phyloP scores from a whole-genome alignment of 441 rosid species.

The Pelargonium citronellum region DNA sequence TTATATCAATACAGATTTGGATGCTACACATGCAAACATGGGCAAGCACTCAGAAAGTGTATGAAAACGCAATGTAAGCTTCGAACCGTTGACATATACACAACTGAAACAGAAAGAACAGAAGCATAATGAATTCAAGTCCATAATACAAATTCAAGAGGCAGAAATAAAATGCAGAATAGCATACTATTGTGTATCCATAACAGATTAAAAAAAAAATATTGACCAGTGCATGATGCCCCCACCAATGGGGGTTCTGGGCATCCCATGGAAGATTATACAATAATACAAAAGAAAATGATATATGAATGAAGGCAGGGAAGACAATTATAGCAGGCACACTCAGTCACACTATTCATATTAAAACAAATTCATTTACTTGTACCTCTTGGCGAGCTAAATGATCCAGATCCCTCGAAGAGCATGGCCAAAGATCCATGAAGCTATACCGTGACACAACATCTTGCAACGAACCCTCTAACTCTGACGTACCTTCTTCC shows the following conservation, averaged over 20 bases:
- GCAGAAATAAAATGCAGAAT: neutral
- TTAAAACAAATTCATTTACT: conserved; percentile 6
- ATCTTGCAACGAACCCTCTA: conserved; percentile 70
- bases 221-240: too few species aligned
- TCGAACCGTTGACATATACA: neutral
- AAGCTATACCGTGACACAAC: conserved; percentile 76
- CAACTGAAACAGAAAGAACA: neutral
- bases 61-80: neutral
- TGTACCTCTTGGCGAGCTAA: conserved; percentile 87
- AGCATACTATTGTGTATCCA: neutral
- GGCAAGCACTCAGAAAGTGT: neutral
- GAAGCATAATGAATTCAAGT: neutral
- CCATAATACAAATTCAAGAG: neutral
- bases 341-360: neutral
- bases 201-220: neutral
- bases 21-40: neutral
- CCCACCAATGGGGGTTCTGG: too few species aligned
- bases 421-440: conserved; percentile 98
- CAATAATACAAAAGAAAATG: neutral
- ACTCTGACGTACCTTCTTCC: conserved; percentile 58
- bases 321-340: neutral
- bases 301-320: neutral
- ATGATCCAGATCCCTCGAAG: conserved; percentile 78
- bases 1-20: neutral
- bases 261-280: too few species aligned